Evolutionary conservation across 164 flowering plant genomes (phyloP), one percentile per base, ranked within the genome.

Genomic region (Nymphaea colorata): DNA sequence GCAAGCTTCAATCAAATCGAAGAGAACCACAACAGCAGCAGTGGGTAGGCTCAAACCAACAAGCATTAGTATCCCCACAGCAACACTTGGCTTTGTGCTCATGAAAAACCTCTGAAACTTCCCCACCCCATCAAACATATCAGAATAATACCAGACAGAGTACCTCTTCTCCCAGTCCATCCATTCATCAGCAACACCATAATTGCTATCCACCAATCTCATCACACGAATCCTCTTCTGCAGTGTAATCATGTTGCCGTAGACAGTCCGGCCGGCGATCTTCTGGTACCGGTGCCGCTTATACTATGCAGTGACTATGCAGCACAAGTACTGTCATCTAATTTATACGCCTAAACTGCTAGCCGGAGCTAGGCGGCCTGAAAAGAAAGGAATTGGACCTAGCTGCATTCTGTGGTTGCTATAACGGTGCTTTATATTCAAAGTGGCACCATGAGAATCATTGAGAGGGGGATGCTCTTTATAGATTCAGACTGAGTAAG

Each of bases 161-260:
- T 51, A 82, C 4, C 67, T 68, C 73, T 84, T 86, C 79, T 86
- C 90, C 87, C 87, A 86, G 0, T 79, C 79, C 82, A 76, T 77
- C 87, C 90, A 86, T 57, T 81, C 67, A 1, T 75, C 16, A 1
- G 85, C 87, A 41, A 83, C 77, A 70, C 80, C 82, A 51, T 72
- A 74, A 64, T 72, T 75, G 67, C 78, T 69, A 76, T 81, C 85
- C 17, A 47, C 71, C 80, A 81, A 76, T 72, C 80, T 81, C 78
- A 78, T 84, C 77, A 81, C 87, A 61, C 74, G 83, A 16, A 82
- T 79, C 2, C 85, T 62, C 69, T 70, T 80, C 67, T 73, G 64
- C 44, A 74, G 51, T 6, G 71, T 71, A 59, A 74, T 74, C 77
- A 74, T 67, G 66, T 68, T 75, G 61, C 77, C 82, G 44, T 85